Percentiles rank a stretch among this genome's conserved stretches.
Evolutionary conservation across 2,329 filamentous ascomycete genomes (phyloP).

Genomic region (Sordariomycetes sp.): DNA sequence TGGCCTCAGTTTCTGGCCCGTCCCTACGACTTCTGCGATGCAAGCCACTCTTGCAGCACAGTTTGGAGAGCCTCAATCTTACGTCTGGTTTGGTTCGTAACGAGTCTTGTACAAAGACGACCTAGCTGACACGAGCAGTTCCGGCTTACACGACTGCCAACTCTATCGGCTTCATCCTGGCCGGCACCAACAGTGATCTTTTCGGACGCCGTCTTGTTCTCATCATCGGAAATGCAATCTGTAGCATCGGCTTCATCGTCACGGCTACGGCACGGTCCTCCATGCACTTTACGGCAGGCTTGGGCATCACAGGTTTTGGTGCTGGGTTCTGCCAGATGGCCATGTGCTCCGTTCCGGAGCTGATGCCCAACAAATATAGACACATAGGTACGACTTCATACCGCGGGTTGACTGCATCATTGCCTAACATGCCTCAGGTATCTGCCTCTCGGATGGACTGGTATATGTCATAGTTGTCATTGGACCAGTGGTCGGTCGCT

Average conservation of each 20-base stretch:
- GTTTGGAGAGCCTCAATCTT: constrained; percentile 17
- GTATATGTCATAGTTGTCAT: constrained; percentile 34
- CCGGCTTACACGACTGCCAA: constrained; percentile 27
- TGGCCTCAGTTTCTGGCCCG: constrained; percentile 27
- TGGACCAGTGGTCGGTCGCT: constrained; percentile 32
- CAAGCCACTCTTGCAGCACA: constrained; percentile 17
- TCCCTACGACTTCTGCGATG: constrained; percentile 20
- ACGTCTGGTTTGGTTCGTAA: constrained; percentile 17
- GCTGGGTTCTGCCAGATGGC: constrained; percentile 31
- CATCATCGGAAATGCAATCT: constrained; percentile 16
- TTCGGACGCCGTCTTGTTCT: constrained; percentile 26
- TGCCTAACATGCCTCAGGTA: too few relatives aligned
- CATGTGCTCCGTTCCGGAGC: constrained; percentile 33
- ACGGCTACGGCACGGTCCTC: constrained; percentile 19
- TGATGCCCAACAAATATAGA: constrained; percentile 38
- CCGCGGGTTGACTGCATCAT: too few relatives aligned
- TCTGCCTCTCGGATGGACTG: constrained; percentile 25
- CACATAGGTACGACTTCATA: too few relatives aligned
- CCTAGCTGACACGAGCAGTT: constrained; percentile 8
- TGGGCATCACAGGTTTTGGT: constrained; percentile 28
- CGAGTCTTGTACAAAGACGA: neutral
- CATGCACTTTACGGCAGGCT: constrained; percentile 24
- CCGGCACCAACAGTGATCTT: constrained; percentile 33
- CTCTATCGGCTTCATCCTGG: constrained; percentile 28
- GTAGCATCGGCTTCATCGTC: constrained; percentile 22